Percentiles rank a stretch among this genome's conserved stretches.
phyloP scores from a whole-genome alignment of 768 basidiomycete genomes.

The Mycena rebaudengoi region DNA sequence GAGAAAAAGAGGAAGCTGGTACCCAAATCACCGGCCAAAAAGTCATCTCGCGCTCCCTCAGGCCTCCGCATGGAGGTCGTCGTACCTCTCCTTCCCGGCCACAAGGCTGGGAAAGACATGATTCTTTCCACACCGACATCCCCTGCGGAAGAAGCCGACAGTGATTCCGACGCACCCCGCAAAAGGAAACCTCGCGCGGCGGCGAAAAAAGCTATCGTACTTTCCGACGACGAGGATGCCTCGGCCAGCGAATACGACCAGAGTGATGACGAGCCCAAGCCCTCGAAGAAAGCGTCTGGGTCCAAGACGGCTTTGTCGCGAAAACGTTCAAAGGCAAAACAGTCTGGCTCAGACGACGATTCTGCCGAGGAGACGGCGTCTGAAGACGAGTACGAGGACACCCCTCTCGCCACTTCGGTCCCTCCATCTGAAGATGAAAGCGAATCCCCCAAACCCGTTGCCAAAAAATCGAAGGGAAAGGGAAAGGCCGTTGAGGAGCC shows the following conservation, averaged over 20 bases:
- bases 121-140: conserved; percentile 41
- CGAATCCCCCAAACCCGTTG: conserved; percentile 28
- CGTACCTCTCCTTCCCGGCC: conserved; percentile 46
- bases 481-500: background rate
- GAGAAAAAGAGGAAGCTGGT: conserved; percentile 27
- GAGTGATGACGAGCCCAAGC: conserved; percentile 35
- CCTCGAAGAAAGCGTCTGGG: conserved; percentile 32
- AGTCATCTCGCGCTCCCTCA: conserved; percentile 37
- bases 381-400: conserved; percentile 42
- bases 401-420: conserved; percentile 26
- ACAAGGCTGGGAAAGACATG: conserved; percentile 30
- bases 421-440: conserved; percentile 46
- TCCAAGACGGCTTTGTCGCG: conserved; percentile 30
- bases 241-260: conserved; percentile 36
- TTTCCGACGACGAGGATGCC: conserved; percentile 65
- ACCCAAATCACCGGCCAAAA: conserved; percentile 14
- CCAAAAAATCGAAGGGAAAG: conserved; percentile 27
- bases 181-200: conserved; percentile 51
- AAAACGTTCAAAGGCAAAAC: conserved; percentile 26
- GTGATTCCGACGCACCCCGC: conserved; percentile 46
- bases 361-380: conserved; percentile 44
- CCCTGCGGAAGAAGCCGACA: conserved; percentile 44
- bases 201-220: conserved; percentile 50
- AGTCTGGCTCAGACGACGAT: conserved; percentile 50
- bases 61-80: conserved; percentile 66